Base-by-base conservation (phyloP, 2,329 filamentous ascomycete genomes). In the Coniosporium tulheliwenetii region DNA sequence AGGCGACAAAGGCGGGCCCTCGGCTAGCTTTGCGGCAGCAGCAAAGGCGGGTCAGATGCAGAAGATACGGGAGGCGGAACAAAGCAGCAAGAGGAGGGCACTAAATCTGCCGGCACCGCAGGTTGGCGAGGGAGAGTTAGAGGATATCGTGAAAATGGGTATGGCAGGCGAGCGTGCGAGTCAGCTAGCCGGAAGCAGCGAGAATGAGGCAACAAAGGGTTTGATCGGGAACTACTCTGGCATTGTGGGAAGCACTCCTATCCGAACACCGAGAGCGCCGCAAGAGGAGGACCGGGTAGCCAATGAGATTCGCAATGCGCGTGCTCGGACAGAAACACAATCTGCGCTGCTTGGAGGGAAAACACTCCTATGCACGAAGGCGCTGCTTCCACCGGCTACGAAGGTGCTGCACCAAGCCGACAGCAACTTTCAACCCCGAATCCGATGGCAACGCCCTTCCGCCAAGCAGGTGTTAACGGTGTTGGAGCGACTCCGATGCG, bases 111-210 rank as follows among this genome's bases (percentile, higher is more conserved):
- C 91, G 8, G 69, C 83, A 16, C 91, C 91, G 8, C 91, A 98
- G 62, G 85, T 98, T 51, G 80, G 84, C 58, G 91, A 98, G 54
- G 73, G 77, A 36, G 91, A 98, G 62, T 69, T 98, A 44, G 91
- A 98, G 55, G 87, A 95, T 49, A 96, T 98, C 53, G 85, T 98
- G 48, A 98, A 98, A 67, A 93, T 96, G 86, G 89, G 91, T 36
- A 83, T 93, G 73, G 76, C 86, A 44, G 91, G 89, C 32, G 86
- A 95, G 54, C 79, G 81, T 39, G 91, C 91, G 36, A 86, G 79
- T 52, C 66, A 71, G 46, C 69, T 83, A 57, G 85, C 84, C 4
- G 75, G 75, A 36, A 77, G 78, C 40, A 82, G 83, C 56, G 85
- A 94, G 44, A 93, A 87, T 47, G 77, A 85, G 54, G 77, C 84